Evolutionary conservation across 176 grass and related monocot species (phyloP).

Genomic region (Cymbopogon citratus): DNA sequence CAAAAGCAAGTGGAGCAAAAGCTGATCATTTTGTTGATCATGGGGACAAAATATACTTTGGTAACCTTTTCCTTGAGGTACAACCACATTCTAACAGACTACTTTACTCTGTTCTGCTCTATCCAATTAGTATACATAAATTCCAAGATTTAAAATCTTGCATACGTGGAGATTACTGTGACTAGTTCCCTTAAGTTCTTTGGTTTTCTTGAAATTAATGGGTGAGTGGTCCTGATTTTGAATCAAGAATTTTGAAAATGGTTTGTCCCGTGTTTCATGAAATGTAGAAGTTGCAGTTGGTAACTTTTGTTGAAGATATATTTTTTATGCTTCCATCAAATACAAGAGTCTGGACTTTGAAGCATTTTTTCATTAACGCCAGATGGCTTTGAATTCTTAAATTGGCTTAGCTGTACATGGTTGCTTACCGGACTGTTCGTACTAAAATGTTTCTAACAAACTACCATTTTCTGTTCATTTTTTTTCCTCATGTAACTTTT

Average conservation of each 20-base stretch:
- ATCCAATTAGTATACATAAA: not conserved
- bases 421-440: no score
- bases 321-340: not conserved
- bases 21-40: slow-evolving; percentile 80
- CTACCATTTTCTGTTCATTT: not conserved
- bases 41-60: slow-evolving; percentile 79
- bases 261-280: not conserved
- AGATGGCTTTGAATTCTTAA: no score
- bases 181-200: not conserved
- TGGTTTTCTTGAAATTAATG: not conserved
- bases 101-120: not conserved
- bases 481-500: no score
- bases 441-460: not conserved
- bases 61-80: slow-evolving; percentile 90
- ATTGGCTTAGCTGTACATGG: no score
- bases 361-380: not conserved
- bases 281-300: not conserved
- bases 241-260: not conserved
- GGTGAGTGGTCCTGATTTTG: not conserved
- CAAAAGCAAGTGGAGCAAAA: slow-evolving; percentile 65
- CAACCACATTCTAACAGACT: not conserved
- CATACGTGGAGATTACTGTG: not conserved
- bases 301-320: not conserved
- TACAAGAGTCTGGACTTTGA: not conserved
- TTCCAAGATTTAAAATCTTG: not conserved